phyloP scores from a whole-genome alignment of 306 rosid species.

The Citrullus colocynthis region DNA sequence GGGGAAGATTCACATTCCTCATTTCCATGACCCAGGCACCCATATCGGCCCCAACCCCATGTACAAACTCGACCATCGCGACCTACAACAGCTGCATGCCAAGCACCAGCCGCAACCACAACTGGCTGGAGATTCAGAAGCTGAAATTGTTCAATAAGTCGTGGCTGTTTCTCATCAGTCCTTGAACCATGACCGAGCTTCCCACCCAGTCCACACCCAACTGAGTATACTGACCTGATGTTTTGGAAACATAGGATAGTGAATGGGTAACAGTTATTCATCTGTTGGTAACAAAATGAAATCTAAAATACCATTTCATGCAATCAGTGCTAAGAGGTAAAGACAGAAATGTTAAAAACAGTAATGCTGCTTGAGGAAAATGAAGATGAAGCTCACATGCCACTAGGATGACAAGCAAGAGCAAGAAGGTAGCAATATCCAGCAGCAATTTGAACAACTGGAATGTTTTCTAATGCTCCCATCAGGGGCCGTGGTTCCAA shows the following conservation, averaged over 20 bases:
- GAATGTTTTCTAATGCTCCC: constrained; percentile 75
- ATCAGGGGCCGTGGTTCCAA: constrained; percentile 58
- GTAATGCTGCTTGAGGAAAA: background rate
- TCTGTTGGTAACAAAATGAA: background rate
- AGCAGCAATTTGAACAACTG: constrained; percentile 95
- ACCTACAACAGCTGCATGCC: constrained; percentile 99
- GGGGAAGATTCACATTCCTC: constrained; percentile 84
- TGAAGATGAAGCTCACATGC: constrained; percentile 57
- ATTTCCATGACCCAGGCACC: constrained; percentile 93
- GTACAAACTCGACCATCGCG: constrained; percentile 91
- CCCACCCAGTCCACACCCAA: constrained; percentile 97
- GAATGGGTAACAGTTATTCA: background rate
- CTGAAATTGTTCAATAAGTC: constrained; percentile 61
- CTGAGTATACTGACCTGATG: constrained; percentile 88
- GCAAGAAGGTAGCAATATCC: constrained; percentile 97
- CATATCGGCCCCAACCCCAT: constrained; percentile 98
- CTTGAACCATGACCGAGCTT: constrained; percentile 87
- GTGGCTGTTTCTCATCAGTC: constrained; percentile 74
- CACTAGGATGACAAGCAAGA: constrained; percentile 79
- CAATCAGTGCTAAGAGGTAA: background rate
- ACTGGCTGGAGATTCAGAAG: constrained; percentile 66
- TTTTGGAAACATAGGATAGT: background rate
- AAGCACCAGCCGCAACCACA: constrained; percentile 93
- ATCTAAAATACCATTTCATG: background rate
- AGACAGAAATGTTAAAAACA: background rate